Percentiles rank a stretch among this genome's conserved stretches.
phyloP scores from a whole-genome alignment of 208 protist species.

The Trypanosoma platydactyli region DNA sequence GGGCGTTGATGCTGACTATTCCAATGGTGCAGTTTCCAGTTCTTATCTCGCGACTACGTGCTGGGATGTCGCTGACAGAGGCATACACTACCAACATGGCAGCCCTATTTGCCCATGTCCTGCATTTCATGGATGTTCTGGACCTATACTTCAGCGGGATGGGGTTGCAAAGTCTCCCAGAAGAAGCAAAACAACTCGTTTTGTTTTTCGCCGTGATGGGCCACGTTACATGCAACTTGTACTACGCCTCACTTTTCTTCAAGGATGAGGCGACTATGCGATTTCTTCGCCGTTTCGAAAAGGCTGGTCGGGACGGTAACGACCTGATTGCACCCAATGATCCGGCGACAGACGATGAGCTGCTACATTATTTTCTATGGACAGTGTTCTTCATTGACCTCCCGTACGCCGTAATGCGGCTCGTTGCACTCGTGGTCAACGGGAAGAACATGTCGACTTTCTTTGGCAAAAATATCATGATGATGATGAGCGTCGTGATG shows the following conservation, averaged over 20 bases:
- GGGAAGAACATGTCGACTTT: constrained; percentile 21
- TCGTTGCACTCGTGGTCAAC: constrained; percentile 21
- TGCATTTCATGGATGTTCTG: constrained; percentile 30
- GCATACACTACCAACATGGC: constrained; percentile 33
- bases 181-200: constrained; percentile 9
- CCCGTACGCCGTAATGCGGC: constrained; percentile 21
- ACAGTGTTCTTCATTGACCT: constrained; percentile 30
- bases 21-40: constrained; percentile 27
- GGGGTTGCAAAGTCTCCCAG: background rate
- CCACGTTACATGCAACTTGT: constrained; percentile 21
- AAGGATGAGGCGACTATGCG: constrained; percentile 18
- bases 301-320: background rate
- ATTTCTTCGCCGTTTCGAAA: constrained; percentile 22
- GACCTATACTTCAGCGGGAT: constrained; percentile 22
- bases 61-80: constrained; percentile 15
- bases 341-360: constrained; percentile 18
- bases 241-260: constrained; percentile 21
- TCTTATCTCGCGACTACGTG: constrained; percentile 17
- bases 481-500: constrained; percentile 25
- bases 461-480: constrained; percentile 31
- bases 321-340: constrained; percentile 10
- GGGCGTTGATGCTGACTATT: constrained; percentile 24
- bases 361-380: constrained; percentile 32
- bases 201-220: constrained; percentile 30
- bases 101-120: constrained; percentile 26